These are phyloP conservation scores for Xanthoparmelia taractica DNA, from an alignment of 495 filamentous ascomycete genomes.

Conservation along the genomic window DNA sequence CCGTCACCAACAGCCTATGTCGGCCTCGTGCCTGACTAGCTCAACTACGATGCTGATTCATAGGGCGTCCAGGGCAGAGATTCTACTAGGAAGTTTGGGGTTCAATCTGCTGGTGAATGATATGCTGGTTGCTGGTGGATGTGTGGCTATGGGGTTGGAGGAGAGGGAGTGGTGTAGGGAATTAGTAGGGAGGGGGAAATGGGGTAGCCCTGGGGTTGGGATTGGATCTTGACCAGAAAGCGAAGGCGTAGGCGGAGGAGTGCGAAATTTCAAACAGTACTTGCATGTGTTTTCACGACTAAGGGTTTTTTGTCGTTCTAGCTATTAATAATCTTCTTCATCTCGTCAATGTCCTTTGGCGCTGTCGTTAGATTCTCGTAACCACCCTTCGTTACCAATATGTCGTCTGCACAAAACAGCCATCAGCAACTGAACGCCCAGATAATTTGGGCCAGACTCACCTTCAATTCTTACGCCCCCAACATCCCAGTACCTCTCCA, in stretches of 20 bases:
- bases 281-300: background rate
- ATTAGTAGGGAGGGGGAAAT: background rate
- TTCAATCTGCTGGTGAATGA: background rate
- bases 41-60: background rate
- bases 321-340: constrained; percentile 47
- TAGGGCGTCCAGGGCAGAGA: background rate
- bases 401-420: constrained; percentile 49
- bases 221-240: background rate
- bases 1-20: background rate
- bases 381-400: constrained; percentile 68
- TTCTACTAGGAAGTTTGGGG: too few species aligned
- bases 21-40: background rate
- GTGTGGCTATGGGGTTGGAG: background rate
- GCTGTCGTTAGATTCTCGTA: constrained; percentile 79
- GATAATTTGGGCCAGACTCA: background rate
- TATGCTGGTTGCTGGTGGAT: background rate
- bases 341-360: constrained; percentile 66
- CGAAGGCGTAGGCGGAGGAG: background rate
- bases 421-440: background rate
- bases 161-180: background rate
- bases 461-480: constrained; percentile 84
- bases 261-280: background rate
- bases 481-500: constrained; percentile 64
- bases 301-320: background rate
- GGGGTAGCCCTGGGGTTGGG: background rate